Percentiles rank a stretch among this genome's conserved stretches.
Evolutionary conservation across 2,329 filamentous ascomycete species (phyloP).

Genomic region (Colletotrichum sublineola): DNA sequence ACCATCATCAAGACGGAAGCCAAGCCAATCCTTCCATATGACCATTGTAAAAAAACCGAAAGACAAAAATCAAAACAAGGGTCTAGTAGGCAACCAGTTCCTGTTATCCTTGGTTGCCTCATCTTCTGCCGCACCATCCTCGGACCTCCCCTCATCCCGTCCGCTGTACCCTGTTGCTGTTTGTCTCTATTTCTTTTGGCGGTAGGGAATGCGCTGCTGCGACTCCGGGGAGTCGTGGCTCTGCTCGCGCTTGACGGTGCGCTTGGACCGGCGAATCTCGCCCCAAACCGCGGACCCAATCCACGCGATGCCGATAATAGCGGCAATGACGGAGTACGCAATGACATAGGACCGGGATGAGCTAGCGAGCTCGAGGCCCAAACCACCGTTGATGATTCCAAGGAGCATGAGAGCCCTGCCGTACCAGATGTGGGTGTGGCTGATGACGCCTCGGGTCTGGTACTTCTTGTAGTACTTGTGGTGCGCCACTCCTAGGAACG

Average conservation of each 20-base stretch:
- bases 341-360: slow-evolving; percentile 59
- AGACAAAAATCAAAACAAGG: not conserved
- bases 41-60: not conserved
- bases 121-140: not conserved
- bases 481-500: slow-evolving; percentile 69
- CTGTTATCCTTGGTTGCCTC: not conserved
- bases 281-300: slow-evolving; percentile 46
- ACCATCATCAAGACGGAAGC: not conserved
- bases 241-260: slow-evolving; percentile 36
- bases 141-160: not conserved
- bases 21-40: not conserved
- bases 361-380: slow-evolving; percentile 67
- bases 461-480: slow-evolving; percentile 66
- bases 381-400: slow-evolving; percentile 73
- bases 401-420: slow-evolving; percentile 70
- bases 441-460: slow-evolving; percentile 62
- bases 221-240: slow-evolving; percentile 36
- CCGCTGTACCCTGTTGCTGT: not conserved
- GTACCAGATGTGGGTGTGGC: slow-evolving; percentile 73
- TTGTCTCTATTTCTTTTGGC: slow-evolving; percentile 36
- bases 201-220: slow-evolving; percentile 38
- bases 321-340: slow-evolving; percentile 69
- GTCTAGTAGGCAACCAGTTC: not conserved
- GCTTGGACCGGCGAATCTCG: slow-evolving; percentile 28
- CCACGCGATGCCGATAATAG: slow-evolving; percentile 62